Conservation (phyloP, 805 yeast genomes). For the Diddensiella santjacobensis region DNA sequence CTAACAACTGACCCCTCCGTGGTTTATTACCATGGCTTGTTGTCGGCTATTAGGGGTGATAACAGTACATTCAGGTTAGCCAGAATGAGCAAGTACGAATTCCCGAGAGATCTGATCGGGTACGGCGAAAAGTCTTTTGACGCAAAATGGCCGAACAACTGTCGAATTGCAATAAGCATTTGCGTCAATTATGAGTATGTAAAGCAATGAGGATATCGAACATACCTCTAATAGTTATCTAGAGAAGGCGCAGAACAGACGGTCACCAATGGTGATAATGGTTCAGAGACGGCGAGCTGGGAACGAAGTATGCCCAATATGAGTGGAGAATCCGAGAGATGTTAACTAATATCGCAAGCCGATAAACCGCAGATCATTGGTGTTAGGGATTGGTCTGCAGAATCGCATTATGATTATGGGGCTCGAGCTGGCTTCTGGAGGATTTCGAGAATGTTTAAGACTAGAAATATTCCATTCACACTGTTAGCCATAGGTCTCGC, state of each 20-base stretch:
- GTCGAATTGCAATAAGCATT: slow-evolving; percentile 33
- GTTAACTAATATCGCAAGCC: slow-evolving; percentile 2
- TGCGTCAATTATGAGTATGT: slow-evolving; percentile 33
- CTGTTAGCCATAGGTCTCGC: slow-evolving; percentile 40
- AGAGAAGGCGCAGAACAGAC: slow-evolving; percentile 36
- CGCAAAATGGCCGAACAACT: slow-evolving; percentile 34
- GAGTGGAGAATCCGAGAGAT: too few relatives aligned
- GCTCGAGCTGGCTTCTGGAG: slow-evolving; percentile 37
- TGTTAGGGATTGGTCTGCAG: slow-evolving; percentile 25
- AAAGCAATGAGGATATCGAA: background rate
- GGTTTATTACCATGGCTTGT: background rate
- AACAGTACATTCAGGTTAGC: too few relatives aligned
- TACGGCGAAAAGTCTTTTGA: slow-evolving; percentile 32
- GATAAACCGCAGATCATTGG: slow-evolving; percentile 8
- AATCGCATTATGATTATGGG: slow-evolving; percentile 37
- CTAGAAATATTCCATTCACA: slow-evolving; percentile 33
- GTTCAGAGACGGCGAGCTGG: slow-evolving; percentile 28
- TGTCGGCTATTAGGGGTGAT: too few relatives aligned
- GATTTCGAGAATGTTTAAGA: slow-evolving; percentile 34
- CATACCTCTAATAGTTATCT: background rate
- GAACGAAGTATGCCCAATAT: slow-evolving; percentile 19
- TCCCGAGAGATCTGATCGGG: slow-evolving; percentile 28
- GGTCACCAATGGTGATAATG: slow-evolving; percentile 32
- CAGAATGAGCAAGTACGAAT: slow-evolving; percentile 5
- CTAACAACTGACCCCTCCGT: background rate